These are phyloP conservation scores for Acer campestre DNA, from an alignment of 345 rosid genomes.

Conservation along the genomic window DNA sequence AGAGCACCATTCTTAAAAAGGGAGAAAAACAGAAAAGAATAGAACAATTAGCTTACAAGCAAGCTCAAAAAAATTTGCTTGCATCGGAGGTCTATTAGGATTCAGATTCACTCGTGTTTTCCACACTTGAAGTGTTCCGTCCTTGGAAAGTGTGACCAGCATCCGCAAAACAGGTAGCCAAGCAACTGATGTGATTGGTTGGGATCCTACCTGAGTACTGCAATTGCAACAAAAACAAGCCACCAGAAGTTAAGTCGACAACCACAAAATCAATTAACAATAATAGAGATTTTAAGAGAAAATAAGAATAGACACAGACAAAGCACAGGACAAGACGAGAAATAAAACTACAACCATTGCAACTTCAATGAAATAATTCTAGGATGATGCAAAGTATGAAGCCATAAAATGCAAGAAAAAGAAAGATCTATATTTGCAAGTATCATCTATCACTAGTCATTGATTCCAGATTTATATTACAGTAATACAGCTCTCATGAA, in stretches of 20 bases:
- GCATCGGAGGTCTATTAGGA: constrained; percentile 91
- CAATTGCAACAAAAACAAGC: constrained; percentile 16
- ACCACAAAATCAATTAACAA: background rate
- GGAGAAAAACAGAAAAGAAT: background rate
- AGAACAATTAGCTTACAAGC: constrained; percentile 54
- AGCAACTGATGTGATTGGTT: constrained; percentile 84
- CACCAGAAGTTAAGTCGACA: background rate
- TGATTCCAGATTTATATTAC: too few relatives aligned
- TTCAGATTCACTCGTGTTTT: constrained; percentile 74
- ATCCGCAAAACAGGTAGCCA: constrained; percentile 86
- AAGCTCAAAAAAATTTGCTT: constrained; percentile 90
- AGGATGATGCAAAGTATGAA: background rate
- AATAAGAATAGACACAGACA: background rate
- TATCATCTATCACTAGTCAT: background rate
- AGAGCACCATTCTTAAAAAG: background rate
- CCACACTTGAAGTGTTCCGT: constrained; percentile 96
- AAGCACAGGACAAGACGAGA: background rate
- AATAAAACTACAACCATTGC: background rate
- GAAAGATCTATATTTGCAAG: background rate
- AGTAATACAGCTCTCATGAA: background rate
- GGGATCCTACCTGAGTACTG: constrained; percentile 93
- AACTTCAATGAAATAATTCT: background rate
- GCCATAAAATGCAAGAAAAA: background rate
- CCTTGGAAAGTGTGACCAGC: constrained; percentile 85
- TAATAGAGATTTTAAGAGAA: background rate